Evolutionary conservation across 2,329 filamentous ascomycete species (phyloP), one percentile per base, ranked within the genome.

Genomic region (Furcasterigmium sp.): DNA sequence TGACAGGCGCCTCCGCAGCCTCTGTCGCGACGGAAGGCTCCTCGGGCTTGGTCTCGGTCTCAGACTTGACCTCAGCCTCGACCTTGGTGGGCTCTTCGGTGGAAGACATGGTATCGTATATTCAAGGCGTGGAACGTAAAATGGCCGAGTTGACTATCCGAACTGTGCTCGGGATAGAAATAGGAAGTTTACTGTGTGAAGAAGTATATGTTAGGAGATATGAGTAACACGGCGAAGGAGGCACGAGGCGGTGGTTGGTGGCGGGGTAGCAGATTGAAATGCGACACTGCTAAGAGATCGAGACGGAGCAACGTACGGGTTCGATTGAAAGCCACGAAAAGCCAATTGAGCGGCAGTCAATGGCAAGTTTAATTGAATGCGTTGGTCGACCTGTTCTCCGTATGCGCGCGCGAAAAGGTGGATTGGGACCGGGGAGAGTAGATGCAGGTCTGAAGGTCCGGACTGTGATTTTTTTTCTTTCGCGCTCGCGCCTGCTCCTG

Each of bases 41-140:
- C 34, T 55, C 52, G 38, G 52, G 41, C 45, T 55, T 51, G 37
- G 52, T 51, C 41, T 57, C 55, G 17, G 51, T 43, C 21, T 53
- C 58, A n/a, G 45, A 37, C 3, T 48, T 36, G 13, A 42, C 51
- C 26, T 60, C 53, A 3, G 46, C 44, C 49, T 63, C 53, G n/a
- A 48, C 49, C 49, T 59, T 55, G 37, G 39, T 42, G 29, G 53
- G 23, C 38, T 51, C 50, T 39, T 58, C 55, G 18, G 49, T 34
- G 28, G 19, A 21, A n/a, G 39, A 21, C 29, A 32, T 30, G 2
- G 14, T 13, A 7, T 36, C 21, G 21, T n/a, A n/a, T n/a, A n/a
- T n/a, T n/a, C n/a, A n/a, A n/a, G n/a, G n/a, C n/a, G n/a, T n/a
- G n/a, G n/a, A n/a, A n/a, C n/a, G n/a, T n/a, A n/a, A n/a, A n/a